Conservation (phyloP, 208 protist genomes). For the Leishmania braziliensis region DNA sequence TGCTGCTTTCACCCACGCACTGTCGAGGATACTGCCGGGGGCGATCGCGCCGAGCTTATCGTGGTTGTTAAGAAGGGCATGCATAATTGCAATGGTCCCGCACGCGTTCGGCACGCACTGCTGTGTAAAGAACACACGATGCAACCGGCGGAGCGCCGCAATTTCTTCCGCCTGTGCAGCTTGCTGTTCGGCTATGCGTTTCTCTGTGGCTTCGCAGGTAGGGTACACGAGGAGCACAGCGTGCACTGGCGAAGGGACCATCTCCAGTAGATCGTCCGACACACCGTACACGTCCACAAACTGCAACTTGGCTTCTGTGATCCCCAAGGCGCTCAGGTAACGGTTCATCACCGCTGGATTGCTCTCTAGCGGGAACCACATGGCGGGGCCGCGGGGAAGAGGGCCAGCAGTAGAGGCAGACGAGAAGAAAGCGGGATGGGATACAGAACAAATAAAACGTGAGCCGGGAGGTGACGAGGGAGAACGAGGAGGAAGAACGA, state of each 20-base stretch:
- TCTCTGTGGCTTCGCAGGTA: constrained; percentile 57
- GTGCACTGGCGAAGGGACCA: constrained; percentile 89
- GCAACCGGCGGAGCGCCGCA: constrained; percentile 38
- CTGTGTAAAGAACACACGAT: constrained; percentile 89
- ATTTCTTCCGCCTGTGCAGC: constrained; percentile 40
- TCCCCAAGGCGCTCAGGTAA: constrained; percentile 66
- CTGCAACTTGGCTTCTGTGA: constrained; percentile 48
- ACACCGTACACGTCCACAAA: constrained; percentile 95
- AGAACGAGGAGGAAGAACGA: not conserved
- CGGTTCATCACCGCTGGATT: constrained; percentile 93
- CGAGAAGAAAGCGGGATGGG: too few species aligned
- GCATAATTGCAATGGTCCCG: constrained; percentile 94
- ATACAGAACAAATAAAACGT: not conserved
- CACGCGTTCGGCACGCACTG: constrained; percentile 95
- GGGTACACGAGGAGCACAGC: constrained; percentile 95
- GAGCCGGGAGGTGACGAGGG: not conserved
- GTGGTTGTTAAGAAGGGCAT: constrained; percentile 93
- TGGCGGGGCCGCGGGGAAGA: not conserved
- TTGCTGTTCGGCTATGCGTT: constrained; percentile 14
- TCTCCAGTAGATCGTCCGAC: constrained; percentile 82
- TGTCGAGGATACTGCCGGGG: constrained; percentile 39
- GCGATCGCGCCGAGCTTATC: constrained; percentile 47
- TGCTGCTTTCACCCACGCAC: not conserved
- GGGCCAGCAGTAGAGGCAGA: not conserved
- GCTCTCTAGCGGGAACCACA: constrained; percentile 93